Evolutionary conservation across 805 yeast genomes (phyloP).

Genomic region (Candida sakaeoensis): DNA sequence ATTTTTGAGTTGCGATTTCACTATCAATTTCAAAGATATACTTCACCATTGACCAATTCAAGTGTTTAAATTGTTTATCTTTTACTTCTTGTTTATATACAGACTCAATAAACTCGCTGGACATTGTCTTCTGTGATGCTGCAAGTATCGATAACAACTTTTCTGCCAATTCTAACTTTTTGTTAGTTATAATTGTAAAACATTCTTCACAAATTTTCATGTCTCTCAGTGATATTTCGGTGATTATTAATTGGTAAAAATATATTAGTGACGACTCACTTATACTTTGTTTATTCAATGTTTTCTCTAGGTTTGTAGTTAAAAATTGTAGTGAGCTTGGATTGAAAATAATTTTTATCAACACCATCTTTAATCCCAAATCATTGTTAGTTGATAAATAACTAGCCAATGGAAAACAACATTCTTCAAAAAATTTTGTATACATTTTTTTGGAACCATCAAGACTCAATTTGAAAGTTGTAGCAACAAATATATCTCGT

Average conservation of each 20-base stretch:
- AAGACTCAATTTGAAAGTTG: constrained; percentile 18
- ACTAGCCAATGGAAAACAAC: constrained; percentile 15
- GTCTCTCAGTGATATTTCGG: constrained; percentile 28
- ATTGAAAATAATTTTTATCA: constrained; percentile 2
- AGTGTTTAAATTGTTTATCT: constrained; percentile 9
- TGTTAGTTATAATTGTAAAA: constrained; percentile 38
- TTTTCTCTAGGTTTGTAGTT: constrained; percentile 4
- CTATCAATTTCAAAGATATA: constrained; percentile 52
- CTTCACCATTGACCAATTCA: constrained; percentile 45
- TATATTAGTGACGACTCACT: constrained; percentile 11
- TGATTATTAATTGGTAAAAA: constrained; percentile 26
- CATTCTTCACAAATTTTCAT: constrained; percentile 44
- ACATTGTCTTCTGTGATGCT: constrained; percentile 47
- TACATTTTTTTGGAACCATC: constrained; percentile 28
- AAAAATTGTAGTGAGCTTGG: constrained; percentile 7
- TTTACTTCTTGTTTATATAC: constrained; percentile 32
- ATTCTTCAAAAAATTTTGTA: constrained; percentile 24
- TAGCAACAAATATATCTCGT: constrained; percentile 20
- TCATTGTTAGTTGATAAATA: constrained; percentile 6
- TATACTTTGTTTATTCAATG: constrained; percentile 7
- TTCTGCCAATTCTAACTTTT: constrained; percentile 40
- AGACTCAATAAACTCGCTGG: constrained; percentile 46
- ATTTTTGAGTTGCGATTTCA: constrained; percentile 50
- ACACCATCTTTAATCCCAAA: constrained; percentile 2
- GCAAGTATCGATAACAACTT: constrained; percentile 45